Conservation (phyloP, 768 basidiomycete genomes). For the Leccinum longicurvipes region DNA sequence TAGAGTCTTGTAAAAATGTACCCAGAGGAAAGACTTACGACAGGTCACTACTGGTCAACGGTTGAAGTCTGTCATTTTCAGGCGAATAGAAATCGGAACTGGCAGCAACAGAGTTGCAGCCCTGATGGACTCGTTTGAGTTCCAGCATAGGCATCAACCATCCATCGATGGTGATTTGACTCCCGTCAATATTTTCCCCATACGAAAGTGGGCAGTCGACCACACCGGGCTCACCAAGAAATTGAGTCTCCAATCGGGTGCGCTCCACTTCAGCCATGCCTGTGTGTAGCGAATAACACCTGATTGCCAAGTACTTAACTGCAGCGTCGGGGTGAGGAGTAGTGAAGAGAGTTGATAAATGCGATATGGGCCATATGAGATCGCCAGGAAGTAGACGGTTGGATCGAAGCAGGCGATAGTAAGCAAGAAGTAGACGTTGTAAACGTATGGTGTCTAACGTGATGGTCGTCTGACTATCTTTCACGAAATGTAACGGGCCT, state of each 20-base stretch:
- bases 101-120: conserved; percentile 45
- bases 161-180: conserved; percentile 53
- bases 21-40: conserved; percentile 40
- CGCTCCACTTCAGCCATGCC: conserved; percentile 79
- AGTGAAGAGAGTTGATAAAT: conserved; percentile 42
- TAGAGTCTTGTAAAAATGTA: conserved; percentile 11
- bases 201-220: conserved; percentile 64
- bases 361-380: conserved; percentile 55
- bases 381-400: conserved; percentile 65
- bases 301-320: conserved; percentile 66
- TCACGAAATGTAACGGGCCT: conserved; percentile 54
- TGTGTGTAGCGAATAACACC: conserved; percentile 72
- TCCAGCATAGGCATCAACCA: conserved; percentile 83
- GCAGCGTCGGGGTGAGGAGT: conserved; percentile 60
- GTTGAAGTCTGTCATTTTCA: conserved; percentile 31
- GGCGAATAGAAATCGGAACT: conserved; percentile 45
- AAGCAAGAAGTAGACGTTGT: conserved; percentile 70
- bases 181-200: conserved; percentile 48
- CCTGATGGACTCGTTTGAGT: conserved; percentile 51
- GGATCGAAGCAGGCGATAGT: conserved; percentile 74
- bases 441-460: conserved; percentile 44
- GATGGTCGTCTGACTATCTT: conserved; percentile 27
- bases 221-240: conserved; percentile 56
- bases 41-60: conserved; percentile 47
- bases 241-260: conserved; percentile 55